phyloP scores from a whole-genome alignment of 352 stramenopile species.

The Saprolegnia parasitica region DNA sequence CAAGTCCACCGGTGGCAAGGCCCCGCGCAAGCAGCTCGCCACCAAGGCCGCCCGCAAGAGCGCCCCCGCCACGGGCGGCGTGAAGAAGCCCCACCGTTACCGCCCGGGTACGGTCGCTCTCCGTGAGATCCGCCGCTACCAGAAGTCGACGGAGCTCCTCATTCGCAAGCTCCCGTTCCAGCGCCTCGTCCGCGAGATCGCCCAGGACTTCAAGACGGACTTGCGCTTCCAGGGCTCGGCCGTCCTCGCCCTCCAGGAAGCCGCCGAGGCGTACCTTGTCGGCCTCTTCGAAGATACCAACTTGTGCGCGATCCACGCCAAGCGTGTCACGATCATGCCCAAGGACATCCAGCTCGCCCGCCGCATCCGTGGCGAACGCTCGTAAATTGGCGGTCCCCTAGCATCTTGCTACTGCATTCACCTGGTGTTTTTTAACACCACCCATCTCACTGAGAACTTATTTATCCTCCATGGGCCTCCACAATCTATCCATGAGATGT shows the following conservation, averaged over 20 bases:
- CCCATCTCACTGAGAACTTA: conserved; percentile 21
- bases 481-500: background rate
- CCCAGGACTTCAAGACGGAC: conserved; percentile 74
- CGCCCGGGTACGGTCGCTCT: conserved; percentile 76
- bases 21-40: conserved; percentile 35
- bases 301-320: conserved; percentile 91
- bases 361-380: conserved; percentile 30
- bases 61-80: conserved; percentile 36
- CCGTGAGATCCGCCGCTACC: conserved; percentile 83
- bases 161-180: conserved; percentile 81
- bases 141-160: conserved; percentile 83
- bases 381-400: conserved; percentile 17
- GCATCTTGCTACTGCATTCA: background rate
- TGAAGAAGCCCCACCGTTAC: conserved; percentile 54
- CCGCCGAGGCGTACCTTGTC: conserved; percentile 37
- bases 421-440: conserved; percentile 37
- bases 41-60: conserved; percentile 37
- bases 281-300: conserved; percentile 89
- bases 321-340: conserved; percentile 92
- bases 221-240: conserved; percentile 73
- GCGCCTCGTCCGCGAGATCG: conserved; percentile 71
- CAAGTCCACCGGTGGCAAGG: conserved; percentile 31
- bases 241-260: conserved; percentile 34
- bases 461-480: conserved; percentile 2
- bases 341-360: conserved; percentile 43